Evolutionary conservation across 148 eudicot genomes (phyloP).

Genomic region (Fallopia convolvulus): DNA sequence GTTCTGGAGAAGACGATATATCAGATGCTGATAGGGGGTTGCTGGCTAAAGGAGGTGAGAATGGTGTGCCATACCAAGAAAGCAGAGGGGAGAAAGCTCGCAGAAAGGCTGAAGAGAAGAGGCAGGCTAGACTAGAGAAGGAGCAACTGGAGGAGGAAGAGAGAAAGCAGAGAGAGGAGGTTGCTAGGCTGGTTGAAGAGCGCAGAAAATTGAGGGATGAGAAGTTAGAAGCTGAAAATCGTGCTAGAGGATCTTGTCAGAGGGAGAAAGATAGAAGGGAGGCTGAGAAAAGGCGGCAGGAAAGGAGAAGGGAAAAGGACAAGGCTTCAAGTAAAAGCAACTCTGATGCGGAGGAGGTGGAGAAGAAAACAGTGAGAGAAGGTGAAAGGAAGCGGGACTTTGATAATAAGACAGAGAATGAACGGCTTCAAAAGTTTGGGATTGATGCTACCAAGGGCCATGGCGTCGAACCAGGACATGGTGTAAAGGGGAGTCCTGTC

Average conservation of each 20-base stretch:
- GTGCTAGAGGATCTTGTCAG: conserved; percentile 39
- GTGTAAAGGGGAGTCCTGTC: conserved; percentile 35
- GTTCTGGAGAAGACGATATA: conserved; percentile 52
- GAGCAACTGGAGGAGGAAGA: conserved; percentile 93
- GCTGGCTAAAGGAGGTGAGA: conserved; percentile 60
- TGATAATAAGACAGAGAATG: conserved; percentile 54
- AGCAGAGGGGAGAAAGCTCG: conserved; percentile 95
- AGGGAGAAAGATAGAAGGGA: conserved; percentile 67
- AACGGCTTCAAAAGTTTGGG: conserved; percentile 39
- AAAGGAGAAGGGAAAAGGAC: conserved; percentile 76
- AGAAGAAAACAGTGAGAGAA: conserved; percentile 61
- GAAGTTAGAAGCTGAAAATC: conserved; percentile 74
- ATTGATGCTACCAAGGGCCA: conserved; percentile 38
- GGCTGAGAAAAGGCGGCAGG: conserved; percentile 71
- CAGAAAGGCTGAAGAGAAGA: conserved; percentile 96
- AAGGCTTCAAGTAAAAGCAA: conserved; percentile 88
- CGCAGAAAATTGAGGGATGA: conserved; percentile 84
- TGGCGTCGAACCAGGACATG: conserved; percentile 36
- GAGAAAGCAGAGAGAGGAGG: conserved; percentile 96
- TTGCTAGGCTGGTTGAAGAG: conserved; percentile 88
- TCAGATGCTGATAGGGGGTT: conserved; percentile 47
- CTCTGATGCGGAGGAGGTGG: conserved; percentile 85
- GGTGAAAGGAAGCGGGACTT: conserved; percentile 44
- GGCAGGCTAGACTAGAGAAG: conserved; percentile 90
- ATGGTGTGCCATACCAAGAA: conserved; percentile 53